A percentile compares a stretch with the other conserved stretches of the same genome.
These are phyloP conservation scores for Phialophora macrospora DNA, from an alignment of 2,329 filamentous ascomycete genomes.

Conservation along the genomic window DNA sequence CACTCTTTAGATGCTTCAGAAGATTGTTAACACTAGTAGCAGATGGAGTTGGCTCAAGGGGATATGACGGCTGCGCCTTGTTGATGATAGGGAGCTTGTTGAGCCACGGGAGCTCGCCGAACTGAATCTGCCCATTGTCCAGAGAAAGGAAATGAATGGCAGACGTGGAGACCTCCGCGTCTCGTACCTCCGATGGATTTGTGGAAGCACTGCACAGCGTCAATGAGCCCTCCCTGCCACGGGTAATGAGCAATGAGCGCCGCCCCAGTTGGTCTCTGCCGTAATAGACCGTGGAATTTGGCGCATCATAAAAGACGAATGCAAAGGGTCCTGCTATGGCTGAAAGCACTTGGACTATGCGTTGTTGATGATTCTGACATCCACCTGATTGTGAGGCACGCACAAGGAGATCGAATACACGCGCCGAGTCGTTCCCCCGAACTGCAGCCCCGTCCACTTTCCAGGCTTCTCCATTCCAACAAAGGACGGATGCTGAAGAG, in stretches of 20 bases:
- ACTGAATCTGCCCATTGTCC: constrained; percentile 6
- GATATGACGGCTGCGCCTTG: not conserved
- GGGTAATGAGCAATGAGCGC: constrained; percentile 68
- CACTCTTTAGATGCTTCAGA: constrained; percentile 28
- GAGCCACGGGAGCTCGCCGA: constrained; percentile 26
- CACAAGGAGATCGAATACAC: constrained; percentile 67
- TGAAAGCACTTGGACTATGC: constrained; percentile 61
- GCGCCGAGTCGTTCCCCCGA: constrained; percentile 75
- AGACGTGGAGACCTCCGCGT: constrained; percentile 77
- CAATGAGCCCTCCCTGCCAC: constrained; percentile 52
- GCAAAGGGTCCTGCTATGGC: constrained; percentile 82
- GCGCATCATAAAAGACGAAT: constrained; percentile 78
- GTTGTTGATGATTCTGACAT: constrained; percentile 27
- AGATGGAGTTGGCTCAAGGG: constrained; percentile 20
- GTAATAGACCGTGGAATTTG: constrained; percentile 70
- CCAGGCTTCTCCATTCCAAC: constrained; percentile 99
- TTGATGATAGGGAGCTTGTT: constrained; percentile 18
- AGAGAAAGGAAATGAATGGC: constrained; percentile 70
- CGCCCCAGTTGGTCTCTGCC: constrained; percentile 86
- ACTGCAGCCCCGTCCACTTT: constrained; percentile 65
- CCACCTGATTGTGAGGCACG: constrained; percentile 45
- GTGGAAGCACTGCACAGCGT: constrained; percentile 74
- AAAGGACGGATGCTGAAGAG: constrained; percentile 68
- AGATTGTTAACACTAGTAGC: constrained; percentile 21
- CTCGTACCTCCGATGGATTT: constrained; percentile 56